Conservation (phyloP, 305 asterid genomes). For the Rubia balearica region DNA sequence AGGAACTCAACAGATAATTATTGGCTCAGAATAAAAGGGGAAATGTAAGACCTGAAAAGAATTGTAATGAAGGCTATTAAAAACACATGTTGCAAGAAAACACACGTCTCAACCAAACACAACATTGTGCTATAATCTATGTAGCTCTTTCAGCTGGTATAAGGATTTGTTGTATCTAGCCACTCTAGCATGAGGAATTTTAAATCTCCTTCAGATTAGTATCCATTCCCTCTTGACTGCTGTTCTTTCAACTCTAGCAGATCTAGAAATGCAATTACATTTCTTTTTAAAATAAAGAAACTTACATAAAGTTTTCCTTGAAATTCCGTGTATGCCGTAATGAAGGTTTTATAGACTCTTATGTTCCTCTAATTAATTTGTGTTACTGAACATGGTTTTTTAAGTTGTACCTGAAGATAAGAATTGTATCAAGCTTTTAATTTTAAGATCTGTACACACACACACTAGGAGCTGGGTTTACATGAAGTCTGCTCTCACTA, state of each 20-base stretch:
- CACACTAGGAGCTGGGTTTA: neutral
- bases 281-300: neutral
- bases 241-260: neutral
- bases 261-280: neutral
- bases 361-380: neutral
- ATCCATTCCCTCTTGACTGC: neutral
- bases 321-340: neutral
- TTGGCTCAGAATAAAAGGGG: neutral
- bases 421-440: neutral
- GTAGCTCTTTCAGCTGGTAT: neutral
- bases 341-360: neutral
- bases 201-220: neutral
- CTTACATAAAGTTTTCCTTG: neutral
- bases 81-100: neutral
- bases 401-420: neutral
- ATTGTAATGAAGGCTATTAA: neutral
- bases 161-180: neutral
- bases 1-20: neutral
- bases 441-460: too few relatives aligned
- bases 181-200: neutral
- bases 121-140: neutral
- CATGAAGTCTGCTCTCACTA: neutral
- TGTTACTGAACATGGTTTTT: neutral
- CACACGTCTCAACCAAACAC: neutral
- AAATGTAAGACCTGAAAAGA: neutral